These are phyloP conservation scores for Tulasnella calospora DNA, from an alignment of 768 basidiomycete species.

Conservation along the genomic window DNA sequence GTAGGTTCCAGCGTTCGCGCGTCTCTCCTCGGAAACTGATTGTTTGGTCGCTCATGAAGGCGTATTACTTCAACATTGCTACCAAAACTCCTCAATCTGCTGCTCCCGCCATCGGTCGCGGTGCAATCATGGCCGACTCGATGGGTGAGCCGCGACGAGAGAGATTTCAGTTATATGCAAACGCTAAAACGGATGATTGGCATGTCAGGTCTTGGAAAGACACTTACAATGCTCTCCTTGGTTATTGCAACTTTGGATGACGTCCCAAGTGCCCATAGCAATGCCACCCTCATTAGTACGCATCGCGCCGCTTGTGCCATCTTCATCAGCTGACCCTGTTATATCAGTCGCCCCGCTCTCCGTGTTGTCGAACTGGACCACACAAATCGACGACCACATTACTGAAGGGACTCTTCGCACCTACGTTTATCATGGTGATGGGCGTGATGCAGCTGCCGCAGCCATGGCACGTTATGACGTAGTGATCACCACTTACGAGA, in stretches of 20 bases:
- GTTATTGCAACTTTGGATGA: conserved; percentile 73
- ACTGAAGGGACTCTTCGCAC: conserved; percentile 47
- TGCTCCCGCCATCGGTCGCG: conserved; percentile 64
- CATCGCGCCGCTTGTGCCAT: not conserved
- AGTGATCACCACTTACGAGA: conserved; percentile 81
- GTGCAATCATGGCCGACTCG: conserved; percentile 84
- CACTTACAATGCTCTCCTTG: conserved; percentile 79
- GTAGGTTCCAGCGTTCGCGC: conserved; percentile 38
- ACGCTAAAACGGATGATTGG: conserved; percentile 30
- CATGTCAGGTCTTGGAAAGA: conserved; percentile 60
- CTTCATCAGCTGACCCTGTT: not conserved
- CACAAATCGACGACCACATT: conserved; percentile 74
- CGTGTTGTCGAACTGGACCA: conserved; percentile 83
- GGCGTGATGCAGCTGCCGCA: conserved; percentile 53
- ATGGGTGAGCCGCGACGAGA: conserved; percentile 57
- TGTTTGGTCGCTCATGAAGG: not conserved
- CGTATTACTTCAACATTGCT: conserved; percentile 48
- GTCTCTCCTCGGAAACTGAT: not conserved
- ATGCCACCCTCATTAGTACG: conserved; percentile 74
- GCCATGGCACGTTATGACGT: conserved; percentile 66
- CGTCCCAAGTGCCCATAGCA: conserved; percentile 50
- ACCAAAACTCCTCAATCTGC: conserved; percentile 71
- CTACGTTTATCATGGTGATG: conserved; percentile 68
- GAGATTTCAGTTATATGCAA: not conserved
- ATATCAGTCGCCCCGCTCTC: conserved; percentile 70